A percentile compares a stretch with the other conserved stretches of the same genome.
These are phyloP conservation scores for Backusella sp. DNA, from an alignment of 192 early-diverging fungal species.

Conservation along the genomic window DNA sequence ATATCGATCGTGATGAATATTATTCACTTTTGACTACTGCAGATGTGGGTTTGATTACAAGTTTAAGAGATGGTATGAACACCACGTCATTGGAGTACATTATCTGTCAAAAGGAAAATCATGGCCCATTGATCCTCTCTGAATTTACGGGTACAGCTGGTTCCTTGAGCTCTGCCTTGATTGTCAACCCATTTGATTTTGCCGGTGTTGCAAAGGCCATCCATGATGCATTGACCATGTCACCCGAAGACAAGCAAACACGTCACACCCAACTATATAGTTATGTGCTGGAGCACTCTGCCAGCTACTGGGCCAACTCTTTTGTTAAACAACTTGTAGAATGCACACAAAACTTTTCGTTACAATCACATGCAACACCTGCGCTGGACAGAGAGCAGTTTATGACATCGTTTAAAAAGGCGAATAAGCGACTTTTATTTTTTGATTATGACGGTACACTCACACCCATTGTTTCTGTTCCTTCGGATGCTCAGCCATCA, in stretches of 20 bases:
- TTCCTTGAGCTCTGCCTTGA: slow-evolving; percentile 69
- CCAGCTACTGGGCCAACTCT: slow-evolving; percentile 82
- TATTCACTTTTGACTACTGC: slow-evolving; percentile 91
- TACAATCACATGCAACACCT: slow-evolving; percentile 49
- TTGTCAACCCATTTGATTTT: slow-evolving; percentile 91
- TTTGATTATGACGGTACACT: slow-evolving; percentile 98
- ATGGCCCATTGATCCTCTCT: slow-evolving; percentile 86
- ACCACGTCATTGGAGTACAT: slow-evolving; percentile 94
- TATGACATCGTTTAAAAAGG: slow-evolving; percentile 45
- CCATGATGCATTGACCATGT: slow-evolving; percentile 66
- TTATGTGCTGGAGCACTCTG: slow-evolving; percentile 80
- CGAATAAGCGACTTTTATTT: slow-evolving; percentile 81
- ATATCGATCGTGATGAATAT: slow-evolving; percentile 95
- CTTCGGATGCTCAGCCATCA: slow-evolving; percentile 82
- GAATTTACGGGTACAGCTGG: slow-evolving; percentile 97
- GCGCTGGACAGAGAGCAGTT: slow-evolving; percentile 36
- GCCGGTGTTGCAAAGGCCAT: slow-evolving; percentile 77
- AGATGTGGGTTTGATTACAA: slow-evolving; percentile 92
- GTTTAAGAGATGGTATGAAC: slow-evolving; percentile 98
- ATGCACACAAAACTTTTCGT: slow-evolving; percentile 36
- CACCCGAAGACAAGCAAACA: slow-evolving; percentile 57
- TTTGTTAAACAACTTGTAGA: slow-evolving; percentile 76
- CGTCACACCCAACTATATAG: slow-evolving; percentile 65
- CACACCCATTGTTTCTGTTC: slow-evolving; percentile 88
- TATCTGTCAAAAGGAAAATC: slow-evolving; percentile 83